Conservation (phyloP, 2,329 filamentous ascomycete genomes). For the Phoma sp. region DNA sequence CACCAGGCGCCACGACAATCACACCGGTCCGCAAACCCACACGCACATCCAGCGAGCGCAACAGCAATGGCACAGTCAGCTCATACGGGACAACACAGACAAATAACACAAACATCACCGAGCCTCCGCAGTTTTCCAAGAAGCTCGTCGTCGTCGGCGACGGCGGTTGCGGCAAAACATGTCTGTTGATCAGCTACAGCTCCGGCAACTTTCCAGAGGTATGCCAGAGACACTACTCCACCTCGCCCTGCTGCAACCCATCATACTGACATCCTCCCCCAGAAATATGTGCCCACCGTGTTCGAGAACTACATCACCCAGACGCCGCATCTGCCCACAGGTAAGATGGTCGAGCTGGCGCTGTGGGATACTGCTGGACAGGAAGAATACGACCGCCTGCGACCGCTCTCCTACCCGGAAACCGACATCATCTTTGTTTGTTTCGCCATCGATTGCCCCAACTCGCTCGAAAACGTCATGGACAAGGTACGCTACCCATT, state of each 20-base stretch:
- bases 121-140: slow-evolving; percentile 93
- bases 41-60: slow-evolving; percentile 65
- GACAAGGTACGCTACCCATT: slow-evolving; percentile 76
- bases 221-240: slow-evolving; percentile 20
- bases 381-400: slow-evolving; percentile 96
- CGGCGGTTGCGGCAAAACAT: slow-evolving; percentile 98
- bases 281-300: slow-evolving; percentile 99
- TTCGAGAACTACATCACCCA: slow-evolving; percentile 99
- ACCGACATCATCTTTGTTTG: slow-evolving; percentile 98
- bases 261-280: slow-evolving; percentile 17
- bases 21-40: slow-evolving; percentile 50
- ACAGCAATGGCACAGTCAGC: slow-evolving; percentile 89
- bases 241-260: neutral
- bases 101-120: slow-evolving; percentile 84
- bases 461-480: slow-evolving; percentile 96
- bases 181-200: slow-evolving; percentile 96
- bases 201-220: slow-evolving; percentile 99
- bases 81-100: slow-evolving; percentile 79
- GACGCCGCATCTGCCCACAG: slow-evolving; percentile 82
- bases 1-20: slow-evolving; percentile 43
- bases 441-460: slow-evolving; percentile 98
- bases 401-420: slow-evolving; percentile 95
- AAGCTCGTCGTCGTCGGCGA: slow-evolving; percentile 99
- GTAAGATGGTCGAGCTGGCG: slow-evolving; percentile 94
- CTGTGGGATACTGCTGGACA: slow-evolving; percentile 99